These are phyloP conservation scores for Metarhizium robertsii DNA, from an alignment of 2,329 filamentous ascomycete species.

Conservation along the genomic window DNA sequence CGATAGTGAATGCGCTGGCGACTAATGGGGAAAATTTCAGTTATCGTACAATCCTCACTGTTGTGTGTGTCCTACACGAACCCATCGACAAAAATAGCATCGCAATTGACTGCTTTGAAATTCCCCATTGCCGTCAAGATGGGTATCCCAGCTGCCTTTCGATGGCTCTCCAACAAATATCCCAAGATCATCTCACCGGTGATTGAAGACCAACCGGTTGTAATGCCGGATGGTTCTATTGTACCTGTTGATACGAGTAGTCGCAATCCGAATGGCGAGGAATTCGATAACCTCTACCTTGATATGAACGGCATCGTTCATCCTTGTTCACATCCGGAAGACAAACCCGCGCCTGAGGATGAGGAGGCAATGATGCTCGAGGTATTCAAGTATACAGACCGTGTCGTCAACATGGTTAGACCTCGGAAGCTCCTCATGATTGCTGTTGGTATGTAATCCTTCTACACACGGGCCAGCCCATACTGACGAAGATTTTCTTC, in stretches of 20 bases:
- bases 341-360: constrained; percentile 78
- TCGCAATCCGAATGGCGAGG: constrained; percentile 93
- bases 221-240: constrained; percentile 68
- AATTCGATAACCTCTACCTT: constrained; percentile 95
- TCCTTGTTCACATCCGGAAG: constrained; percentile 95
- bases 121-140: constrained; percentile 34
- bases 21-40: neutral
- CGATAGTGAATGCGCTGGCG: neutral
- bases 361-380: constrained; percentile 99
- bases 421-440: constrained; percentile 96
- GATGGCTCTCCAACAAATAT: constrained; percentile 95
- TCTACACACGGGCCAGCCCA: neutral
- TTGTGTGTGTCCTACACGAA: neutral
- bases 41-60: neutral
- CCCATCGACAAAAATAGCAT: neutral
- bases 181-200: constrained; percentile 94
- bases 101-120: neutral
- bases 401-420: constrained; percentile 96
- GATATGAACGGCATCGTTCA: constrained; percentile 99
- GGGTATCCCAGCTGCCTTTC: constrained; percentile 91
- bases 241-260: constrained; percentile 78
- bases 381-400: constrained; percentile 96
- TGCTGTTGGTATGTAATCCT: constrained; percentile 63
- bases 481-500: constrained; percentile 15
- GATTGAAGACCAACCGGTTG: constrained; percentile 72